Base-by-base conservation (phyloP, 495 filamentous ascomycete species). In the Xylaria cubensis region DNA sequence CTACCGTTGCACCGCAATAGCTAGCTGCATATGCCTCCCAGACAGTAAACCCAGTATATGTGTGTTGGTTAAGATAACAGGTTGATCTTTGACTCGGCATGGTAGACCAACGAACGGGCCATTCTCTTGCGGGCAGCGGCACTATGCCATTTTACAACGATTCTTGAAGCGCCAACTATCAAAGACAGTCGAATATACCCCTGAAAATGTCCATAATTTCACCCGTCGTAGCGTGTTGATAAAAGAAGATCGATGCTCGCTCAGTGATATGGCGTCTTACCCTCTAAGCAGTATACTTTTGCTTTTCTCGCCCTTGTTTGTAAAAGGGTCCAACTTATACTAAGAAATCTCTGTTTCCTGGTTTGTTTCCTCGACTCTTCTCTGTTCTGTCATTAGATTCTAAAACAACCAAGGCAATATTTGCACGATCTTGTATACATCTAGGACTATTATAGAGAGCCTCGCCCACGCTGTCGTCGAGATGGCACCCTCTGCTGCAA, bases 401-500 rank as follows among this genome's bases (percentile, higher is more conserved):
- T 10, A 24, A 46, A 64, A 64, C 13, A 0, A 15, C 41, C 17
- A 34, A 13, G 32, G 24, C n/a, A 3, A 6, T 9, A 19, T 19
- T n/a, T n/a, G 2, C 62, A 19, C 2, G 19, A 63, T 44, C 39
- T 42, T 19, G 39, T 29, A 19, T 21, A 41, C 13, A 44, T 7
- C n/a, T 42, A 26, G 13, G 15, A 29, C 5, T 56, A 4, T 26
- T 8, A 21, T n/a, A 26, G n/a, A 29, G 41, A 32, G 62, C 42
- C 41, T 48, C 41, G n/a, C 79, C 76, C 73, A 76, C 78, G 72
- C 72, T 59, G 41, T 46, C 72, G 64, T 61, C 75, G 73, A 39
- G 46, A 86, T 86, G 84, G 83, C 83, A 69, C 84, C 84, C 74
- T 81, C 82, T 67, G 84, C 84, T 69, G 80, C 79, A 73, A 74